Conservation (phyloP, 2,329 filamentous ascomycete species). For the Penicillium sclerotiorum region DNA sequence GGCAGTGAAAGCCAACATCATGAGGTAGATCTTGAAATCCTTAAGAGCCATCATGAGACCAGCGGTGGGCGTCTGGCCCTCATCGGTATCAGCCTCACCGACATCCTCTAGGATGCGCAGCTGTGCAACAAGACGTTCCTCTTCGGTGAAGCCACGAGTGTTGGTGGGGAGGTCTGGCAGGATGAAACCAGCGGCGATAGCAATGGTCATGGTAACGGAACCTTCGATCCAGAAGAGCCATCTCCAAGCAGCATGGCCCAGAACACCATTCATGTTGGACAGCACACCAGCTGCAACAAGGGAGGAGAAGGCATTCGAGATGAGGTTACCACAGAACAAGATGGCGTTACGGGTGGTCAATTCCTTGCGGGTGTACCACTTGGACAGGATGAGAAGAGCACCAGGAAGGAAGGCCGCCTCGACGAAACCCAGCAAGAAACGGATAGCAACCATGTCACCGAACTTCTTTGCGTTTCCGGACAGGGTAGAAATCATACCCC, state of each 20-base stretch:
- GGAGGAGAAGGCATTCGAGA: constrained; percentile 51
- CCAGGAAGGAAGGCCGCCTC: constrained; percentile 45
- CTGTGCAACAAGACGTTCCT: constrained; percentile 53
- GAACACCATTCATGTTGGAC: constrained; percentile 46
- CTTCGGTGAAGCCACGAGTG: constrained; percentile 49
- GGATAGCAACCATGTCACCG: constrained; percentile 39
- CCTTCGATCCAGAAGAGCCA: constrained; percentile 60
- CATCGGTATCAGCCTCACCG: constrained; percentile 58
- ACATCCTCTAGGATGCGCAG: constrained; percentile 61
- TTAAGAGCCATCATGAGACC: constrained; percentile 62
- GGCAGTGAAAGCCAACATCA: constrained; percentile 64
- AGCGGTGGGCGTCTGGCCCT: constrained; percentile 52
- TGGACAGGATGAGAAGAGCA: constrained; percentile 45
- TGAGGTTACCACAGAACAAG: constrained; percentile 51
- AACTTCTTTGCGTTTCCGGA: constrained; percentile 50
- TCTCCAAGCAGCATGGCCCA: constrained; percentile 46
- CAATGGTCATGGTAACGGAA: constrained; percentile 51
- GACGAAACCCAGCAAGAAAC: constrained; percentile 43
- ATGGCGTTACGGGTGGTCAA: constrained; percentile 49
- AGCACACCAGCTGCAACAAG: constrained; percentile 51
- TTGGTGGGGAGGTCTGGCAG: constrained; percentile 59
- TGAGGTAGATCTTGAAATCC: constrained; percentile 64
- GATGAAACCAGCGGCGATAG: constrained; percentile 37
- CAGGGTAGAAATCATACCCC: constrained; percentile 63
- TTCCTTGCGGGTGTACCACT: constrained; percentile 53